These are phyloP conservation scores for Suillus variegatus DNA, from an alignment of 768 basidiomycete species.

Conservation along the genomic window DNA sequence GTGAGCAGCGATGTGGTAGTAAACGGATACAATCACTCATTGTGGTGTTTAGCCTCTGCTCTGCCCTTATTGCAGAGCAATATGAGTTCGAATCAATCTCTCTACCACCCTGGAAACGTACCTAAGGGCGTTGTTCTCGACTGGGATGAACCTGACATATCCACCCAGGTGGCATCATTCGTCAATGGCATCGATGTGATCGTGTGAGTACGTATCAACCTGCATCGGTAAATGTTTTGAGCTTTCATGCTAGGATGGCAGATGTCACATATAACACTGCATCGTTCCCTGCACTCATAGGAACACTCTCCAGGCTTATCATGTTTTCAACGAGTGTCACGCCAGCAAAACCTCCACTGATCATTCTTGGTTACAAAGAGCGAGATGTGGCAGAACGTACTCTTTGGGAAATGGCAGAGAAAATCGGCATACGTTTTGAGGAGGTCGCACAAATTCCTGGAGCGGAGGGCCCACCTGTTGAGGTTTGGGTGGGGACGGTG, in stretches of 20 bases:
- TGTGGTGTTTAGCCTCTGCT: constrained; percentile 63
- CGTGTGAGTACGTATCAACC: constrained; percentile 49
- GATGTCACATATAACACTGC: constrained; percentile 92
- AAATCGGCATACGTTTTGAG: constrained; percentile 56
- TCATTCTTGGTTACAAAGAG: constrained; percentile 86
- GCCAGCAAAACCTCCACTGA: constrained; percentile 38
- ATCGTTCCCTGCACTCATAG: constrained; percentile 76
- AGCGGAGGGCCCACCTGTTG: constrained; percentile 62
- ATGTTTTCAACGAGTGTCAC: constrained; percentile 15
- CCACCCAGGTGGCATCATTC: constrained; percentile 42
- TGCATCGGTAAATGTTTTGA: not conserved
- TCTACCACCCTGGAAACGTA: constrained; percentile 31
- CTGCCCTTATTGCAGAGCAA: constrained; percentile 79
- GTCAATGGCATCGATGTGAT: constrained; percentile 58
- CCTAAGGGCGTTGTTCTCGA: constrained; percentile 53
- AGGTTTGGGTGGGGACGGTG: constrained; percentile 62
- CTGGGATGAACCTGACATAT: constrained; percentile 69
- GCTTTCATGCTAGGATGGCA: constrained; percentile 64
- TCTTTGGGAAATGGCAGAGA: constrained; percentile 64
- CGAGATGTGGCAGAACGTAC: constrained; percentile 74
- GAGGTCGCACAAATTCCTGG: constrained; percentile 58
- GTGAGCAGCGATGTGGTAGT: constrained; percentile 41
- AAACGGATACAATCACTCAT: constrained; percentile 1
- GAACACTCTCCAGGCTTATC: constrained; percentile 61
- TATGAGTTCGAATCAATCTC: constrained; percentile 45